Base-by-base conservation (phyloP, 139 green algal species). In the Tetradesmus obliquus region DNA sequence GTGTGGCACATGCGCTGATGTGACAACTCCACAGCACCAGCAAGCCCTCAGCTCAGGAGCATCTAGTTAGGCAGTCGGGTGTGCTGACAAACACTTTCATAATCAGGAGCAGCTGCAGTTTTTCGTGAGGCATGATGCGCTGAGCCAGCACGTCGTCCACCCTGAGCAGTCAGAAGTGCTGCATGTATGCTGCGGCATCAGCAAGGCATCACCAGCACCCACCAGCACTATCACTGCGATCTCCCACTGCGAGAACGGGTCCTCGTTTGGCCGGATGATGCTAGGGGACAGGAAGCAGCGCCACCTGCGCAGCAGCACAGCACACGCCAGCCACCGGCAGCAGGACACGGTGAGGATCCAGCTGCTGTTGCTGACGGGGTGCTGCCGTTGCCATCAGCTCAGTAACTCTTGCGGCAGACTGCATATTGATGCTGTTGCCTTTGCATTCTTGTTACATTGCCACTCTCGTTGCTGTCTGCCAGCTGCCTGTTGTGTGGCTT, bases 191-290 rank as follows among this genome's bases (percentile, higher is more conserved):
- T 71, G 74, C 74, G 13, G n/a, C 13, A 20, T 8, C 79, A 83
- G n/a, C 24, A 2, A 19, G 32, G 79, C 32, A 53, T 22, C 13
- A 22, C 3, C 7, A 55, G 3, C 24, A 17, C 32, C 79, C 82
- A 91, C 88, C 88, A 87, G 53, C 13, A 92, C 89, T 20, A 92
- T 92, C 12, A 92, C 82, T 5, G 89, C 89, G 15, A 92, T 88
- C 89, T 92, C 89, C 89, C 89, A 92, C 53, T 88, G 60, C 17
- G 89, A 88, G 22, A 92, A 88, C 1, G 89, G 89, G 7, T 92
- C 82, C 10, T 92, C 89, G 19, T 66, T 84, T 6, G 89, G 89
- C 55, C 89, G 57, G n/a, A 83, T 89, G 82, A 92, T 86, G 81
- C 32, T 62, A 0, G 89, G 89, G 1, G 81, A 88, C 57, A 92